A percentile compares a stretch with the other conserved stretches of the same genome.
Conservation (phyloP, 31 red algal species). For the Bonnemaisonia californica region DNA sequence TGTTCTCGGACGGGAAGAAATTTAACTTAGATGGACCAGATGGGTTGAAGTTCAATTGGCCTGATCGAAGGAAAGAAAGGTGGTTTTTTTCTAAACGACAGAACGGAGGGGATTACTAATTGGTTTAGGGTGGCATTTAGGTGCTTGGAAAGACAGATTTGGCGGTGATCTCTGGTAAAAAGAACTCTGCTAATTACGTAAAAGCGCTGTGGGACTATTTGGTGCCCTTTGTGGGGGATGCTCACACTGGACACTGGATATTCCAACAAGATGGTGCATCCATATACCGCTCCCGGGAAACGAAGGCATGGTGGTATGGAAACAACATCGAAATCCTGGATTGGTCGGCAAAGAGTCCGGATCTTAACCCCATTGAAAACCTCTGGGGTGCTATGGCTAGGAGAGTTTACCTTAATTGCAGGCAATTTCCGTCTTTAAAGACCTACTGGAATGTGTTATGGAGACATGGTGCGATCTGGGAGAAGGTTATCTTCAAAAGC, state of each 20-base stretch:
- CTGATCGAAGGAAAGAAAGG: constrained; percentile 1
- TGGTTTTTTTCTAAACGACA: background rate
- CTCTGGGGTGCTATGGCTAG: background rate
- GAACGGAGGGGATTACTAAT: background rate
- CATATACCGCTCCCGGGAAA: background rate
- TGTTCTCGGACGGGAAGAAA: constrained; percentile 13
- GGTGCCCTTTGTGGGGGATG: constrained; percentile 8
- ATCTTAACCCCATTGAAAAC: background rate
- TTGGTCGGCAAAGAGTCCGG: constrained; percentile 15
- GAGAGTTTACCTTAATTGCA: background rate
- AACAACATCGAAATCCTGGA: background rate
- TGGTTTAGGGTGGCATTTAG: constrained; percentile 1
- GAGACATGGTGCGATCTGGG: background rate
- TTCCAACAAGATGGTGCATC: constrained; percentile 15
- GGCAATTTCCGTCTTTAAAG: background rate
- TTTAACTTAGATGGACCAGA: background rate
- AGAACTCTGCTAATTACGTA: background rate
- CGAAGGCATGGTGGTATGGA: background rate
- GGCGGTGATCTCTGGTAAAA: no score
- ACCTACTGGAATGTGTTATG: background rate
- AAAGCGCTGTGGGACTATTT: background rate
- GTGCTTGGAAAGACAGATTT: background rate
- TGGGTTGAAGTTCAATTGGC: constrained; percentile 12
- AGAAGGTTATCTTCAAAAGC: background rate
- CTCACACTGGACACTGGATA: background rate